Conservation (phyloP, 208 protist species). For the Angomonas ambiguus region DNA sequence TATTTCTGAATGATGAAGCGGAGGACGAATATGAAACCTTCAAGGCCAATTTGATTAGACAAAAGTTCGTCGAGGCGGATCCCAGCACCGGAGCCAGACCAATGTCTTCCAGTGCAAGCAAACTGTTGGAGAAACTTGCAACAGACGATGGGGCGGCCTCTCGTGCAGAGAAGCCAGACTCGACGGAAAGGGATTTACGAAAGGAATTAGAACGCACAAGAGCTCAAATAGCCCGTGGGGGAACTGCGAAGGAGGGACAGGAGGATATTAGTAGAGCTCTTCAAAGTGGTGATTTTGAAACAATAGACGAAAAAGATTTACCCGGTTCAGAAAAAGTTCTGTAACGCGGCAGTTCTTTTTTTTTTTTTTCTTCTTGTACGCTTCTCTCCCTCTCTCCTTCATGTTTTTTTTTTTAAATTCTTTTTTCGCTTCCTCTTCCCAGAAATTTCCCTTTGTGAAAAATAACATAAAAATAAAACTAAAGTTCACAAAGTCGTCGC, state of each 20-base stretch:
- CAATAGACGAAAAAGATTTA: constrained; percentile 1
- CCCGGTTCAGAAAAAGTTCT: not conserved
- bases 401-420: constrained; percentile 7
- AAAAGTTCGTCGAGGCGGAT: not conserved
- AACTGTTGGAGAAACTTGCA: not conserved
- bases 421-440: constrained; percentile 10
- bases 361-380: constrained; percentile 8
- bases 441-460: not conserved
- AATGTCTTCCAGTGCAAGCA: not conserved
- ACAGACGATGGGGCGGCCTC: not conserved
- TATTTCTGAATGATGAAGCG: constrained; percentile 28
- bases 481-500: too few relatives aligned
- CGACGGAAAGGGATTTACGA: constrained; percentile 12
- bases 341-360: not conserved
- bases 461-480: too few relatives aligned
- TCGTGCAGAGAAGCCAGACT: not conserved
- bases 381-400: constrained; percentile 1
- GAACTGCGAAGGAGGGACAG: constrained; percentile 14
- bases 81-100: not conserved
- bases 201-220: constrained; percentile 27
- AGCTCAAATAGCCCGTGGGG: constrained; percentile 22
- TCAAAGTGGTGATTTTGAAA: constrained; percentile 14
- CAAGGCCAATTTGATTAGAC: constrained; percentile 24
- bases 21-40: constrained; percentile 66
- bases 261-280: not conserved